Percentiles rank a stretch among this genome's conserved stretches.
Conservation (phyloP, 495 filamentous ascomycete species). For the Beverwykella pulmonaria region DNA sequence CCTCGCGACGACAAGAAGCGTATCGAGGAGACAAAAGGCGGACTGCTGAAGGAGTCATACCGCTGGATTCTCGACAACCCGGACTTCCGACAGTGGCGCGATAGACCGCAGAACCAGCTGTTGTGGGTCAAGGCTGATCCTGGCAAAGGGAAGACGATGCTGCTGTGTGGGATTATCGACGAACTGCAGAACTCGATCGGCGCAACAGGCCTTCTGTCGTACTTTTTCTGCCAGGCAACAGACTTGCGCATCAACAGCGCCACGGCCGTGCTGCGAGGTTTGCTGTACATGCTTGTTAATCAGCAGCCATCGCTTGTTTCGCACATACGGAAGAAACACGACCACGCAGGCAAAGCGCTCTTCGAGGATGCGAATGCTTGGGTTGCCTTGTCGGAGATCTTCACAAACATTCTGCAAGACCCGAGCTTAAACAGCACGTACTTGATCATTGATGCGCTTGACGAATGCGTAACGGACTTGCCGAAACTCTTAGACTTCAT, state of each 20-base stretch:
- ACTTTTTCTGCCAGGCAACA: too few species aligned
- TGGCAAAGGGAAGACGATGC: slow-evolving; percentile 11
- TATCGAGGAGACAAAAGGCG: too few species aligned
- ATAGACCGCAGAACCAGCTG: not conserved
- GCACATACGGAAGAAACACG: slow-evolving; percentile 39
- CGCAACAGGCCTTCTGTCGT: slow-evolving; percentile 48
- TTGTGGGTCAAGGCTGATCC: not conserved
- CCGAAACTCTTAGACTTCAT: slow-evolving; percentile 45
- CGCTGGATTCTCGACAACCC: too few species aligned
- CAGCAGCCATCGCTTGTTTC: slow-evolving; percentile 44
- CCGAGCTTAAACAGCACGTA: slow-evolving; percentile 2
- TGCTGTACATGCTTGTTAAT: slow-evolving; percentile 48
- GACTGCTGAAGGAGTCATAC: too few species aligned
- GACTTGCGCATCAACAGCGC: too few species aligned
- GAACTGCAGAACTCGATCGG: slow-evolving; percentile 33
- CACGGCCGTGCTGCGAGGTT: too few species aligned
- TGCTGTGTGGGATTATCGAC: slow-evolving; percentile 46
- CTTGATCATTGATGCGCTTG: too few species aligned
- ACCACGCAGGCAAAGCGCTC: slow-evolving; percentile 19
- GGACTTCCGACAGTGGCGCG: slow-evolving; percentile 5
- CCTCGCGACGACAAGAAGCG: too few species aligned
- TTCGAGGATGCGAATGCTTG: too few species aligned
- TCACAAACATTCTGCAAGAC: slow-evolving; percentile 46
- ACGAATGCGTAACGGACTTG: too few species aligned
- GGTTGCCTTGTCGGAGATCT: slow-evolving; percentile 39